Evolutionary conservation across 1,139 yeast species (phyloP), one percentile per base, ranked within the genome.

Genomic region (Torulaspora globosa): DNA sequence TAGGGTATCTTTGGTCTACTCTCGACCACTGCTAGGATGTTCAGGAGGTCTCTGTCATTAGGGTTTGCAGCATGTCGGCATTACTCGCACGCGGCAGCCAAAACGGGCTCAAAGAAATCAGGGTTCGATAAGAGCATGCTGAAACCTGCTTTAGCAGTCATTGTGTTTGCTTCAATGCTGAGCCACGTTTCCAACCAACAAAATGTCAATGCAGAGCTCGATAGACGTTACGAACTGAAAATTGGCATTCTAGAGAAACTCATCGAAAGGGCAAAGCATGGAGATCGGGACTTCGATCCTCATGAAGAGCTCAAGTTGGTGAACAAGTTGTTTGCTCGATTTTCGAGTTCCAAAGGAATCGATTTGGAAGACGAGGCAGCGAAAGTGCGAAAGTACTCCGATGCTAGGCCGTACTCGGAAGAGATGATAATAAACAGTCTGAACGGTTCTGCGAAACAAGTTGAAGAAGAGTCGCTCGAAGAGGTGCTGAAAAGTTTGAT

Each of bases 111-210:
- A 14, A 47, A 47, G 23, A 52, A 49, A 15, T 43, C 57, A 2
- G 67, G 38, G 59, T 65, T 65, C 43, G 71, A 68, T 44, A 62
- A 50, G 32, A 49, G 60, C 1, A 55, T 65, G 55, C 41, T 60
- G 14, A 66, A 65, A 41, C 69, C 71, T 2, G 57, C 49, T 5
- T 31, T 63, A 6, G 58, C 65, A 14, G 50, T 68, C 5, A 52
- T 74, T 2, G 50, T 69, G 41, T 56, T 68, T 42, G 63, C 70
- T 8, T 57, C 70, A 1, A 63, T 65, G 42, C 52, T 68, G 2
- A 70, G 58, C 27, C 66, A 61, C 53, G 71, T 72, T 9, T 67
- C 54, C 44, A 66, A 65, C 48, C 70, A 73, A 35, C 67, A 74
- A 18, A 64, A 51, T 46, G 68, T 70, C 5, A 70, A 56, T 24